Evolutionary conservation across 108 stramenopile species (phyloP).

Genomic region (Discostella stelligeroides): DNA sequence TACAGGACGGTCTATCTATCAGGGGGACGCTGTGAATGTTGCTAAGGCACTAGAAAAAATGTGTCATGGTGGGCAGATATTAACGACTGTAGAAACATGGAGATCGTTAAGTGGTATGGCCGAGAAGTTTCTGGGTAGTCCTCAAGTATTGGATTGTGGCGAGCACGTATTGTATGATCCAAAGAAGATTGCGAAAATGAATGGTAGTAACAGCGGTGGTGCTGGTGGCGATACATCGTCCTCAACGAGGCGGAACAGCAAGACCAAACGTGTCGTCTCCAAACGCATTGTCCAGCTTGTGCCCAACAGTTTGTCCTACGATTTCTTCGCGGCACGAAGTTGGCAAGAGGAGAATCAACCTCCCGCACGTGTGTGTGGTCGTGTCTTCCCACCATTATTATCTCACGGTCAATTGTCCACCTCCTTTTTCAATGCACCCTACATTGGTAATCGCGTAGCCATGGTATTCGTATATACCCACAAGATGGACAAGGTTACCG

Average conservation of each 20-base stretch:
- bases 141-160: constrained; percentile 54
- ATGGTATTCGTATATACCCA: constrained; percentile 55
- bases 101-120: constrained; percentile 44
- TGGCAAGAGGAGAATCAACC: constrained; percentile 35
- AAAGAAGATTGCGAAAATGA: constrained; percentile 15
- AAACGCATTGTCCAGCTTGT: constrained; percentile 46
- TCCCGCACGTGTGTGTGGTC: constrained; percentile 29
- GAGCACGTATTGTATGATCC: constrained; percentile 46
- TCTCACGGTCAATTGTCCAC: constrained; percentile 49
- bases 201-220: no score
- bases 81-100: constrained; percentile 52
- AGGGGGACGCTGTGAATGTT: constrained; percentile 47
- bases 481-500: constrained; percentile 33
- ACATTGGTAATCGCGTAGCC: constrained; percentile 40
- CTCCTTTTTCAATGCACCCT: constrained; percentile 54
- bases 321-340: constrained; percentile 47
- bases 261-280: constrained; percentile 17
- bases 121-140: constrained; percentile 45
- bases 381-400: constrained; percentile 46
- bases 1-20: constrained; percentile 43
- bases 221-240: not conserved
- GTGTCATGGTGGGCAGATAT: constrained; percentile 55
- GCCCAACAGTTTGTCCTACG: constrained; percentile 41
- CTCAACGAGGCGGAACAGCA: not conserved
- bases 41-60: constrained; percentile 51